phyloP scores from a whole-genome alignment of 2,329 filamentous ascomycete species.

The Cercospora janseana region DNA sequence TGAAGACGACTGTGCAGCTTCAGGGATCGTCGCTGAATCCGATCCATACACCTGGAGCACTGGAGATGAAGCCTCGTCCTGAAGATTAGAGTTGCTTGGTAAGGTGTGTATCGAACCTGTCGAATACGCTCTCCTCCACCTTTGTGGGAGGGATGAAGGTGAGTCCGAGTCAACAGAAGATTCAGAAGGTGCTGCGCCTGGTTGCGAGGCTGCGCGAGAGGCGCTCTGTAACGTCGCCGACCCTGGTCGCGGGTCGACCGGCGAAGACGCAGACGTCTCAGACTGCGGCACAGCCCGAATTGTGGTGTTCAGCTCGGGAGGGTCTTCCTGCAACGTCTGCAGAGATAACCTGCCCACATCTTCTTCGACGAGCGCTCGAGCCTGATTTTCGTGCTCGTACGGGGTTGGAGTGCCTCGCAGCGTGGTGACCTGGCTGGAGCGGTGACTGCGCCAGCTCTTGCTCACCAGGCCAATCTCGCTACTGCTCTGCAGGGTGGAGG shows the following conservation, averaged over 20 bases:
- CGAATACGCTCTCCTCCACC: conserved; percentile 21
- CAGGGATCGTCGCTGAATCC: conserved; percentile 25
- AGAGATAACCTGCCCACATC: conserved; percentile 23
- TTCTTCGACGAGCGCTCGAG: conserved; percentile 24
- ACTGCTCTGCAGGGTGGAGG: conserved; percentile 29
- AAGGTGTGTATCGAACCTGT: conserved; percentile 21
- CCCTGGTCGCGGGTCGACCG: conserved; percentile 20
- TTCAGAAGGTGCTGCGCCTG: conserved; percentile 20
- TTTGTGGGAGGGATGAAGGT: conserved; percentile 14
- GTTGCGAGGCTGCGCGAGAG: conserved; percentile 17
- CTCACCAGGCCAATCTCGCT: conserved; percentile 27
- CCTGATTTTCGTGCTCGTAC: conserved; percentile 28
- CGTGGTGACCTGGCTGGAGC: conserved; percentile 34
- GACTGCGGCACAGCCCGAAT: conserved; percentile 25
- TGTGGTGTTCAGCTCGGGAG: conserved; percentile 27
- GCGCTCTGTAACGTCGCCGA: conserved; percentile 17
- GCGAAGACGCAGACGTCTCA: conserved; percentile 23
- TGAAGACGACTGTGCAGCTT: conserved; percentile 20
- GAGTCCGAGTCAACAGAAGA: conserved; percentile 18
- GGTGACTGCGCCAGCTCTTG: conserved; percentile 25
- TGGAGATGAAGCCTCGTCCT: conserved; percentile 22
- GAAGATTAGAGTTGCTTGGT: conserved; percentile 20
- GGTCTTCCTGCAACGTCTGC: conserved; percentile 33
- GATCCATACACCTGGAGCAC: conserved; percentile 17
- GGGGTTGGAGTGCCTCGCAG: conserved; percentile 34